Evolutionary conservation across 2,329 filamentous ascomycete genomes (phyloP), one percentile per base, ranked within the genome.

Genomic region (Cladosporium velox): DNA sequence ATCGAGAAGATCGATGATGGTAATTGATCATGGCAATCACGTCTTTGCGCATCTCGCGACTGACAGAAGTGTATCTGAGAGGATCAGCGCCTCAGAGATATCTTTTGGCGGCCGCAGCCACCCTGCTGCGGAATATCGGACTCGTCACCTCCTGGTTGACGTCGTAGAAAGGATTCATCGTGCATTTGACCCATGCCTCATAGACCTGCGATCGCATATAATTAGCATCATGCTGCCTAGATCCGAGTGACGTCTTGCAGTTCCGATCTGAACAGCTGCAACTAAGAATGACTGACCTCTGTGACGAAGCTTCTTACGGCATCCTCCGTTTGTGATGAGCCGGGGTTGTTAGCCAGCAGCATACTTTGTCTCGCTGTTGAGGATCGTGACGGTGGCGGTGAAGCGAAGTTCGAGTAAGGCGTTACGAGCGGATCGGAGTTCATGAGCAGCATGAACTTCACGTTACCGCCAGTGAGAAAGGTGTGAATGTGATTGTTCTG

Each of bases 151-250:
- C 89, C 84, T 91, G 91, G 70, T 96, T 94, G 65, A 90, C 87
- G 64, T 86, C 85, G 82, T 97, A 98, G 78, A 99, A 99, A 0
- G 95, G 95, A 76, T 88, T 98, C 95, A 99, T 98, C 66, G 93
- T 88, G 14, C 93, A 91, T 85, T 99, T 99, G 70, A 97, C 87
- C 90, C 94, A 99, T 72, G 89, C 92, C 80, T 99, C 95, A 80
- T 97, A 98, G 14, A 97, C 91, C 74, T 76, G 35, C 2, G 15
- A 18, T 30, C 15, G n/a, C 5, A 47, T 38, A 58, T 26, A 28
- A 30, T 59, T 47, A 59, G 57, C 38, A 59, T 7, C 58, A 24
- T 38, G 41, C n/a, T 47, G 41, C 41, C 41, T 47, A 47, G 41
- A 47, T 47, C n/a, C n/a, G 41, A 11, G 10, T 47, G 41, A 47